A percentile compares a stretch with the other conserved stretches of the same genome.
phyloP scores from a whole-genome alignment of 306 rosid genomes.

The Betula pendula region DNA sequence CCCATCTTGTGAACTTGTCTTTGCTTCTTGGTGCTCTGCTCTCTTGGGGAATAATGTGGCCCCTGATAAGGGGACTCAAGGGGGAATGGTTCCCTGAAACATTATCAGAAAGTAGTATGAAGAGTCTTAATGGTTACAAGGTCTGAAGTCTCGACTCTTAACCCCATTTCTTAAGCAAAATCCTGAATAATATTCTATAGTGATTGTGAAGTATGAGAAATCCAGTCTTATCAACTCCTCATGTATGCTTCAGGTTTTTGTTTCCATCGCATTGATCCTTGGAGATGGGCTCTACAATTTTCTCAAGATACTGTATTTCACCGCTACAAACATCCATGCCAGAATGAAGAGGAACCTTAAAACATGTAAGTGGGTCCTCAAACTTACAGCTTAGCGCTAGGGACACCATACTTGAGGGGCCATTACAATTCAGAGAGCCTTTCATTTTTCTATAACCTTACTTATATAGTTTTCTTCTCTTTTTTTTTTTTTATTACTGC shows the following conservation, averaged over 20 bases:
- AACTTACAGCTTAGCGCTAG: neutral
- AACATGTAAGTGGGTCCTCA: constrained; percentile 43
- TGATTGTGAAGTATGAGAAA: neutral
- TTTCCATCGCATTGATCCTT: constrained; percentile 87
- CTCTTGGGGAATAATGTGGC: constrained; percentile 99
- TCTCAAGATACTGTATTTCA: constrained; percentile 71
- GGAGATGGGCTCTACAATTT: constrained; percentile 98
- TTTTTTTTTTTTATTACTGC: constrained; percentile 22
- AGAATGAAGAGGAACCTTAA: constrained; percentile 46
- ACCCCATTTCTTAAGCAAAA: constrained; percentile 2
- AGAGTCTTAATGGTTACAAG: constrained; percentile 94
- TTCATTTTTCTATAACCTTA: constrained; percentile 9
- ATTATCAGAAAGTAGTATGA: constrained; percentile 84
- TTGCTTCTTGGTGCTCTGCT: constrained; percentile 87
- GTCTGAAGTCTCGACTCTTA: constrained; percentile 35
- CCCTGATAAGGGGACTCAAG: constrained; percentile 69
- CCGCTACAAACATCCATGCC: constrained; percentile 50
- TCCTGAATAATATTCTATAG: neutral
- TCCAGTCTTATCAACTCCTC: constrained; percentile 21
- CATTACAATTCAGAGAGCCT: constrained; percentile 15
- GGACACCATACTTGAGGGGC: neutral
- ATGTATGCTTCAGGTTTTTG: constrained; percentile 66
- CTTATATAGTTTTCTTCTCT: constrained; percentile 6
- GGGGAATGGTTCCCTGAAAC: constrained; percentile 91
- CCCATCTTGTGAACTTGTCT: constrained; percentile 90